phyloP scores from a whole-genome alignment of 179 eudicot genomes.

The Beta macrorhiza region DNA sequence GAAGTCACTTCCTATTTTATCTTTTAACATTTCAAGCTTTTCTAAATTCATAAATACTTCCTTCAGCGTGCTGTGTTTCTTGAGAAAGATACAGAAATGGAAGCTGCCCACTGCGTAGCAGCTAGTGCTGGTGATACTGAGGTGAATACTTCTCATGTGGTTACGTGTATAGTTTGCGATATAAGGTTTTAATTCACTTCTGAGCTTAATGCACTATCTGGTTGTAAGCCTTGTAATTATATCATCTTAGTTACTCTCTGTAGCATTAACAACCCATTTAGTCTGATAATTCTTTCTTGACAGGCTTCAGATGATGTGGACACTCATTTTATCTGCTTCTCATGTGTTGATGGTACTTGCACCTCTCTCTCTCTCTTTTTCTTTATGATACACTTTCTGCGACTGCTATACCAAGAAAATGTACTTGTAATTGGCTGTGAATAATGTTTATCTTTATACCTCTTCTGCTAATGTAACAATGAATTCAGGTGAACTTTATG shows the following conservation, averaged over 20 bases:
- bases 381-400: conserved; percentile 5
- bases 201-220: background rate
- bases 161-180: background rate
- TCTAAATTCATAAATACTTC: conserved; percentile 13
- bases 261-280: background rate
- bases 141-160: conserved; percentile 33
- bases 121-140: conserved; percentile 94
- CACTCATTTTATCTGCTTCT: conserved; percentile 75
- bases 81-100: conserved; percentile 89
- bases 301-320: conserved; percentile 73
- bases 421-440: background rate
- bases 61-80: conserved; percentile 85
- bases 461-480: background rate
- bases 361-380: conserved; percentile 12
- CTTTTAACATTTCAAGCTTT: background rate
- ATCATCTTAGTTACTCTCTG: background rate
- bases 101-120: conserved; percentile 89
- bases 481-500: conserved; percentile 71
- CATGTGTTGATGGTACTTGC: conserved; percentile 63
- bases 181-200: background rate
- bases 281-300: conserved; percentile 15
- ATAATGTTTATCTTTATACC: background rate
- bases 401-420: background rate
- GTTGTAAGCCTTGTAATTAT: background rate
- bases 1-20: background rate